Evolutionary conservation across 345 rosid species (phyloP).

Genomic region (Gossypium mustelinum): DNA sequence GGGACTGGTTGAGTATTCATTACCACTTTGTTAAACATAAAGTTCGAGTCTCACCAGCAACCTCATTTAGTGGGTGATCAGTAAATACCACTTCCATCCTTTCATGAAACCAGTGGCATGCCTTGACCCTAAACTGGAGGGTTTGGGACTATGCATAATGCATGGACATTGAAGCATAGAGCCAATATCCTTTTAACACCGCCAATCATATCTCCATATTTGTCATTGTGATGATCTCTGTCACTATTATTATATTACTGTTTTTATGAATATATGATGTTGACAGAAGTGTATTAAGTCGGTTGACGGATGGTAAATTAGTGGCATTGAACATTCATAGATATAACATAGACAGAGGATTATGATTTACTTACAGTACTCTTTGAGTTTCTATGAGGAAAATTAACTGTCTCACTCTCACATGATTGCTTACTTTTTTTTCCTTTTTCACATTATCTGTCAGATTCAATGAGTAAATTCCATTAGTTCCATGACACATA

Average conservation of each 20-base stretch:
- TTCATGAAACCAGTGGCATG: too few relatives aligned
- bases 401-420: constrained; percentile 5
- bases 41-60: too few relatives aligned
- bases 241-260: background rate
- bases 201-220: background rate
- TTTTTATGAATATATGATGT: background rate
- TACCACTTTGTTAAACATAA: too few relatives aligned
- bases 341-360: background rate
- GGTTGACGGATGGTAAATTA: background rate
- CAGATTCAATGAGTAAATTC: constrained; percentile 27
- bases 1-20: background rate
- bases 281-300: background rate
- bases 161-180: constrained; percentile 7
- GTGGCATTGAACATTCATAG: background rate
- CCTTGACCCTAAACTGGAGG: too few relatives aligned
- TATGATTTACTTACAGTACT: background rate
- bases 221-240: background rate
- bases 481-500: constrained; percentile 20
- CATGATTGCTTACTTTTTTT: constrained; percentile 22
- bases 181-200: background rate
- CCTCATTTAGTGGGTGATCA: too few relatives aligned
- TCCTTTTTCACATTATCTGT: constrained; percentile 13
- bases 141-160: background rate
- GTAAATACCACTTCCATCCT: too few relatives aligned
- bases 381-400: background rate